Percentiles rank a stretch among this genome's conserved stretches.
Conservation (phyloP, 176 grass and related monocot species). For the Elaeis guineensis region DNA sequence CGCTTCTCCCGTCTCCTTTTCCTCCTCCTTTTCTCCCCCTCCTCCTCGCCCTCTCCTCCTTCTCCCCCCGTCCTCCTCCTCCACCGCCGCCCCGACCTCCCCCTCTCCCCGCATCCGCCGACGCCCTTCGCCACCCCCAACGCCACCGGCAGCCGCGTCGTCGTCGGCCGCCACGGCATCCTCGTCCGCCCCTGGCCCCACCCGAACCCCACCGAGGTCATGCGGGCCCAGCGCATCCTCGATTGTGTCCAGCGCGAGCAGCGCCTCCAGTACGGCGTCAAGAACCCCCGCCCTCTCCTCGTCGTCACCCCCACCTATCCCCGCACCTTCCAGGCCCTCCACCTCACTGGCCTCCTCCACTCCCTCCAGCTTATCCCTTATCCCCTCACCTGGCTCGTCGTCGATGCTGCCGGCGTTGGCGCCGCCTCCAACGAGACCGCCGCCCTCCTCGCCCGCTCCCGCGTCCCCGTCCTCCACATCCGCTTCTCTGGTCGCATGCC, state of each 20-base stretch:
- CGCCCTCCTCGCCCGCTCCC: constrained; percentile 12
- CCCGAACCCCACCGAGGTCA: constrained; percentile 17
- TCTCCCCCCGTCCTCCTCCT: background rate
- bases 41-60: background rate
- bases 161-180: constrained; percentile 27
- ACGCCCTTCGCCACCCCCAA: background rate
- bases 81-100: background rate
- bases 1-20: constrained; percentile 15
- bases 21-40: constrained; percentile 17
- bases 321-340: constrained; percentile 29
- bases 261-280: constrained; percentile 17
- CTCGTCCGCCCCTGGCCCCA: constrained; percentile 17
- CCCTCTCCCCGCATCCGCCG: background rate
- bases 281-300: constrained; percentile 21
- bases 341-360: constrained; percentile 33
- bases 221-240: constrained; percentile 30
- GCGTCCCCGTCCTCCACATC: constrained; percentile 12
- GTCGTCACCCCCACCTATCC: constrained; percentile 38
- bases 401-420: constrained; percentile 9
- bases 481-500: constrained; percentile 17
- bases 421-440: constrained; percentile 9
- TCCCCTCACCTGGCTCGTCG: constrained; percentile 35
- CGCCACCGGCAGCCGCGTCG: background rate
- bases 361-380: constrained; percentile 28
- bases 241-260: constrained; percentile 31